These are phyloP conservation scores for Aphanomyces invadans DNA, from an alignment of 352 stramenopile genomes.

Conservation along the genomic window DNA sequence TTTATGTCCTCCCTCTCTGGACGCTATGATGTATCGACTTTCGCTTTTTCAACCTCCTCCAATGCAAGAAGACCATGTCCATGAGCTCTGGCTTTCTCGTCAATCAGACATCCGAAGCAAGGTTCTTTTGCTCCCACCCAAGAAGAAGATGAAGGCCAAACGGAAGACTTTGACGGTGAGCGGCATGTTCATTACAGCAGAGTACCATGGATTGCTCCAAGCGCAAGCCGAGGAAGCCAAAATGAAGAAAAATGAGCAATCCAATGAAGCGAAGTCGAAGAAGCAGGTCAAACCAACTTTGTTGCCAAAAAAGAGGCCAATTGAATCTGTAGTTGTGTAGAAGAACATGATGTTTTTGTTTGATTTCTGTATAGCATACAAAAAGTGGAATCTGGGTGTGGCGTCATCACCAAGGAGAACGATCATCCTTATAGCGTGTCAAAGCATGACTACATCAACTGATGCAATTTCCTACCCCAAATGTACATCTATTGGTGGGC, in stretches of 20 bases:
- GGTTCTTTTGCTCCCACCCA: neutral
- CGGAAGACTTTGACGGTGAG: constrained; percentile 2
- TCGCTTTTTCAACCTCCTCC: neutral
- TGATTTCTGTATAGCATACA: neutral
- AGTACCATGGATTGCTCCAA: neutral
- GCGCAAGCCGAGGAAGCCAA: neutral
- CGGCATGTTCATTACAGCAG: constrained; percentile 2
- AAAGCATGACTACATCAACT: neutral
- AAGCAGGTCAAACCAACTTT: neutral
- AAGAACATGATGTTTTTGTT: neutral
- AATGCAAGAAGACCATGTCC: neutral
- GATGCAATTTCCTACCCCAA: neutral
- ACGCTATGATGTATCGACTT: constrained; percentile 4
- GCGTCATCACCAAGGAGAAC: neutral
- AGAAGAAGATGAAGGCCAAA: neutral
- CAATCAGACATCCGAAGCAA: neutral
- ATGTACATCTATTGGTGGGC: neutral
- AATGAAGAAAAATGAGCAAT: neutral
- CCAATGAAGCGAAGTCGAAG: no score
- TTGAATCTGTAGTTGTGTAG: neutral
- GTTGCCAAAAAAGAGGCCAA: neutral
- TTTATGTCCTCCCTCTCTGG: neutral
- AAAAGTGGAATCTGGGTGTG: neutral
- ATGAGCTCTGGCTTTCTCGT: neutral
- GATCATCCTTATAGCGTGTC: neutral